Evolutionary conservation across 768 basidiomycete genomes (phyloP), one percentile per base, ranked within the genome.

Genomic region (Boletus sp.): DNA sequence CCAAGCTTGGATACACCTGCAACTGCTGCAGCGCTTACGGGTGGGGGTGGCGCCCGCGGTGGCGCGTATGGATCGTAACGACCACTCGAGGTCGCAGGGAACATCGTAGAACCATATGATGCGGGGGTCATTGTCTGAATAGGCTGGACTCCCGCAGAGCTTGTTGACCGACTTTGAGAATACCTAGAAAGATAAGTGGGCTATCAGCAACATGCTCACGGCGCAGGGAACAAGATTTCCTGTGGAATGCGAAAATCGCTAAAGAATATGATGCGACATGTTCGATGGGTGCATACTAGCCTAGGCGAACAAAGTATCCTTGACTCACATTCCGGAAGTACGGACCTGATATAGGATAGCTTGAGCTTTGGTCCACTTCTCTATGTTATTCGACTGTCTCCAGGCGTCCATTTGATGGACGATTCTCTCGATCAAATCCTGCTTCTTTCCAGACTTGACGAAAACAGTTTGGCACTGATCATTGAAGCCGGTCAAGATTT

Each of bases 401-500:
- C 87, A 90, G 48, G 63, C 54, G 56, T 87, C 84, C 61, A 93
- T 71, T 57, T 78, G 74, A 8, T 62, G 60, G 42, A 81, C 71
- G 56, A 93, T 85, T 57, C 88, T 80, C 67, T 91, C 88, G 66
- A 92, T 90, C 44, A 93, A 80, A 33, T 93, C 92, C 62, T 90
- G 87, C 67, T 93, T 93, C 75, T 88, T 92, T 27, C 91, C 91
- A 11, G 88, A 79, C 70, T 89, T 90, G 50, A 81, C 75, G 29
- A 91, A 74, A 61, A 79, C 78, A 5, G 82, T 81, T 50, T 74
- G 73, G 65, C 90, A 91, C 68, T 90, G 85, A 35, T 89, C 88
- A 74, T 90, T 91, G 61, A 93, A 77, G 25, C 85, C 86, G 37
- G 76, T 70, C 53, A 93, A 76, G 61, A 93, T 89, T 66, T 87